Evolutionary conservation across 108 stramenopile species (phyloP).

Genomic region (Ochromonas danica): DNA sequence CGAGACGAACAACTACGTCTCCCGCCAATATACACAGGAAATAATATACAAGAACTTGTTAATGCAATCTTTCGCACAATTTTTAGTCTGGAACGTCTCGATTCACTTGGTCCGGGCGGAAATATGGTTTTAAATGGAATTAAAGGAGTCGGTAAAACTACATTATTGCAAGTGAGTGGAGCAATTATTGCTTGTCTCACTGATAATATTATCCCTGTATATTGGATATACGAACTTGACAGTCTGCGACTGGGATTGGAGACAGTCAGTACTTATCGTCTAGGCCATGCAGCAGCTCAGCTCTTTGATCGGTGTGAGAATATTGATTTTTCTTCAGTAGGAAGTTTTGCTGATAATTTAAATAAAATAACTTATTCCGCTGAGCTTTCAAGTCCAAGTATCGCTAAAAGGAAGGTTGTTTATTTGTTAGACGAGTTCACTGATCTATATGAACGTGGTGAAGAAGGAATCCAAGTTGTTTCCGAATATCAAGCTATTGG

Average conservation of each 20-base stretch:
- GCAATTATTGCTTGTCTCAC: conserved; percentile 11
- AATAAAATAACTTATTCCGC: too few relatives aligned
- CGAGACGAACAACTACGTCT: too few relatives aligned
- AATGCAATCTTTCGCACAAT: not conserved
- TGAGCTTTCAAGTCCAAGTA: too few relatives aligned
- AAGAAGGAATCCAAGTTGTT: not conserved
- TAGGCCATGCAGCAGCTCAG: not conserved
- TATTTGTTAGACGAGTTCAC: conserved; percentile 10
- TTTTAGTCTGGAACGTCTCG: not conserved
- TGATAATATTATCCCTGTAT: not conserved
- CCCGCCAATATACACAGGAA: not conserved
- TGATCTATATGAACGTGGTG: not conserved
- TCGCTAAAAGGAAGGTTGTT: not conserved
- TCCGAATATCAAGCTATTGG: not conserved
- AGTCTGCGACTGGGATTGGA: not conserved
- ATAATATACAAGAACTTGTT: not conserved
- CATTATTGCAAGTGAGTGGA: not conserved
- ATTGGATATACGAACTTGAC: not conserved
- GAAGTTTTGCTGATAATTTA: not conserved
- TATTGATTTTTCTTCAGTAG: not conserved
- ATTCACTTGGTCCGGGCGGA: not conserved
- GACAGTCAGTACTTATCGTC: conserved; percentile 1
- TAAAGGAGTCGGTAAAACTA: conserved; percentile 23
- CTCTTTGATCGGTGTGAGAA: not conserved
- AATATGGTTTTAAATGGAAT: conserved; percentile 22